Percentiles rank a stretch among this genome's conserved stretches.
Conservation (phyloP, 257 asterid genomes). For the Solanum sitiens region DNA sequence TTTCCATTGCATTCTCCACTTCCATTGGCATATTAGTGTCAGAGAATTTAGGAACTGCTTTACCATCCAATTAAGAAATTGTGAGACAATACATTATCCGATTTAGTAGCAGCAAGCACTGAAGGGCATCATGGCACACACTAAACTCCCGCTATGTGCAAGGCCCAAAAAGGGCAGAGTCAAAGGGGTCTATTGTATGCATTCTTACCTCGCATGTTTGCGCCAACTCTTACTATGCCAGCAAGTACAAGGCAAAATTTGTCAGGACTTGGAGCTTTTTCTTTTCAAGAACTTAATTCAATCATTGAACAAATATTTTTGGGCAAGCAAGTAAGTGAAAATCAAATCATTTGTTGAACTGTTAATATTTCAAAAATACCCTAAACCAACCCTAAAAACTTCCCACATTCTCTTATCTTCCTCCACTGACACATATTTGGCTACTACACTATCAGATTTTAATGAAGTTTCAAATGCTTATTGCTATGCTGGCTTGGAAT, state of each 20-base stretch:
- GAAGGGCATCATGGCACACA: not conserved
- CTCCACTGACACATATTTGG: not conserved
- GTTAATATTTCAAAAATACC: not conserved
- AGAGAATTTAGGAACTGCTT: not conserved
- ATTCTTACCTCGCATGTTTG: not conserved
- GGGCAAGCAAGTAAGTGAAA: not conserved
- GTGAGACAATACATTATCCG: not conserved
- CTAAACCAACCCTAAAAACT: not conserved
- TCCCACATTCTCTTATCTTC: not conserved
- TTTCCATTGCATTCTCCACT: not conserved
- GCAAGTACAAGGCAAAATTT: not conserved
- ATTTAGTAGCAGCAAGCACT: not conserved
- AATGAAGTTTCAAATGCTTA: not conserved
- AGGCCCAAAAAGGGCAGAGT: not conserved
- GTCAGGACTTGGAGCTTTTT: not conserved
- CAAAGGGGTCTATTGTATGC: not conserved
- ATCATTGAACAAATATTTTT: not conserved
- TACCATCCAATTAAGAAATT: not conserved
- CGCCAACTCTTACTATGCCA: not conserved
- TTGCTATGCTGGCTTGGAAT: not conserved
- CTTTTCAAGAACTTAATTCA: not conserved
- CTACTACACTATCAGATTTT: not conserved
- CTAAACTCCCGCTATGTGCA: not conserved
- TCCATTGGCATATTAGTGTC: not conserved
- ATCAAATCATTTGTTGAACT: not conserved